Evolutionary conservation across 805 yeast species (phyloP), one percentile per base, ranked within the genome.

Genomic region (Nakazawaea molendinolei): DNA sequence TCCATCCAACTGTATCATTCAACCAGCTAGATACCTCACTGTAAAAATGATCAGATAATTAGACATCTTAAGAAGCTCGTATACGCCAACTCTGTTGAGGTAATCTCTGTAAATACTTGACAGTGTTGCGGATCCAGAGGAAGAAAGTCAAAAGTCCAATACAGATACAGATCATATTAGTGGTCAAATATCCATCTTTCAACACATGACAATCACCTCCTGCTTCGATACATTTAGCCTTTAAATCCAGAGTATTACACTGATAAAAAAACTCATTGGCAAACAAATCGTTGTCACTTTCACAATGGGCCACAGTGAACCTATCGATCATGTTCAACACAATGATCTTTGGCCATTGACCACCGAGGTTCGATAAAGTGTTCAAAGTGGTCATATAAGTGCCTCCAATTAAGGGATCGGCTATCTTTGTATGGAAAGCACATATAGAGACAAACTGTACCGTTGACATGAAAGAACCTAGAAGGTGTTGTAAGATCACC

Each of bases 321-420:
- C 67, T 71, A 58, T 90, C 97, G 38, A 92, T 90, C 58, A 87
- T 67, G 41, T 68, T 74, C 46, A 87, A 70, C 1, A 90, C 79
- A 22, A 92, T 63, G n/a, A 86, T 63, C 37, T 86, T 70, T 2
- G 98, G 98, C 98, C 98, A 92, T 29, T 94, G 92, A 8, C 98
- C 98, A 17, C 98, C 98, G 40, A 90, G 69, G 55, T 92, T 92
- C 28, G 94, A 77, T 32, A 92, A 65, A 0, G 98, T 92, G 58
- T 92, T 92, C 40, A 92, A 65, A 1, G 95, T 79, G 0, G 98
- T 92, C 97, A 92, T 90, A 56, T 92, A 92, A 0, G 98, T 92
- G 2, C 98, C 98, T 13, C 98, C 98, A 49, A 92, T 85, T 14
- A 78, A 60, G 0, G 98, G 97, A 54, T 92, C 98, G 2, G 98